Evolutionary conservation across 306 rosid genomes (phyloP).

Genomic region (Abrus precatorius): DNA sequence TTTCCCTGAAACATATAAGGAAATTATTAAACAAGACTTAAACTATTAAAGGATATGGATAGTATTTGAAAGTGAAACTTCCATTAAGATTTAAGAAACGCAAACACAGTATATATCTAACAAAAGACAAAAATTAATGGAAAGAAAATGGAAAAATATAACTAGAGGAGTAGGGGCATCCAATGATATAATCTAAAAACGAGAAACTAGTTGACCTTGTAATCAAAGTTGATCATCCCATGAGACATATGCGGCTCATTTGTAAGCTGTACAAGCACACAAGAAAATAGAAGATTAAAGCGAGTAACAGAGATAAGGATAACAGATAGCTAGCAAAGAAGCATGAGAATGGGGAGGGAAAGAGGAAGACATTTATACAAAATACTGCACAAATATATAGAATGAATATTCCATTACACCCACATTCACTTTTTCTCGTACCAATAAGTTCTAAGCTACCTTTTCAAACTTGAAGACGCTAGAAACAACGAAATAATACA

Average conservation of each 20-base stretch:
- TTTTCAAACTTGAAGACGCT: constrained; percentile 1
- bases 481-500: constrained; percentile 8
- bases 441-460: neutral
- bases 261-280: constrained; percentile 69
- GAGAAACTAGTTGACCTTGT: constrained; percentile 68
- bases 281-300: constrained; percentile 4
- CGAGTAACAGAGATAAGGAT: neutral
- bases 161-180: neutral
- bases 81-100: constrained; percentile 8
- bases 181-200: neutral
- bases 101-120: neutral
- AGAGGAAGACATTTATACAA: neutral
- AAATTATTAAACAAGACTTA: constrained; percentile 14
- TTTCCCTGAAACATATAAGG: constrained; percentile 67
- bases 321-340: neutral
- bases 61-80: neutral
- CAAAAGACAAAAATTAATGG: neutral
- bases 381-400: neutral
- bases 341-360: neutral
- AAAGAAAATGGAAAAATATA: constrained; percentile 8
- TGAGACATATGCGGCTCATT: constrained; percentile 98
- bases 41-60: neutral
- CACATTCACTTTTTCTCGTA: neutral
- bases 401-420: neutral
- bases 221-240: constrained; percentile 91